Conservation (phyloP, 805 yeast genomes). For the Lipomyces japonicus region DNA sequence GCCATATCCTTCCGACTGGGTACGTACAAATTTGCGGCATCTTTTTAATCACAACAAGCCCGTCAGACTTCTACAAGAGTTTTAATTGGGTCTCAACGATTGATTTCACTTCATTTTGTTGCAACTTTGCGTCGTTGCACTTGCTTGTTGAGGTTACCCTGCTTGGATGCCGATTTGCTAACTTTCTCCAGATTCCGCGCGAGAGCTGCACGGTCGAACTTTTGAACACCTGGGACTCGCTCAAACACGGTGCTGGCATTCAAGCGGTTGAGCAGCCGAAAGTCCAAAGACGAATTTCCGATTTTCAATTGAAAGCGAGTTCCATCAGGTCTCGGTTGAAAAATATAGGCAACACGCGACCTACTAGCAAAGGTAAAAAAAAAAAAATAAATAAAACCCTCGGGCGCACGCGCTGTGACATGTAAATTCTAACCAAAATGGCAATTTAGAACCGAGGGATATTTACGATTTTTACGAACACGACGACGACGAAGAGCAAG, state of each 20-base stretch:
- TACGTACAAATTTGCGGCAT: neutral
- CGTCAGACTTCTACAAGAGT: neutral
- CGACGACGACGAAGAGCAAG: no score
- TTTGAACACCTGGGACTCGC: constrained; percentile 4
- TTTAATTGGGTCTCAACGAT: neutral
- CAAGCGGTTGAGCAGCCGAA: neutral
- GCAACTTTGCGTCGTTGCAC: neutral
- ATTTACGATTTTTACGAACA: no score
- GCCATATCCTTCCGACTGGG: constrained; percentile 14
- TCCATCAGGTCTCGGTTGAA: constrained; percentile 1
- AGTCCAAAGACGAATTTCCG: no score
- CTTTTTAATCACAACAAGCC: neutral
- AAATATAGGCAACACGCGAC: neutral
- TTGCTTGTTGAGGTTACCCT: neutral
- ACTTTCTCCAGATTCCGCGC: constrained; percentile 3
- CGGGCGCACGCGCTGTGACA: neutral
- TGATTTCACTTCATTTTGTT: neutral
- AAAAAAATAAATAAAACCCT: neutral
- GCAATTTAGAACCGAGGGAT: no score
- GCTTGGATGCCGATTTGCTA: neutral
- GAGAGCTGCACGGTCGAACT: constrained; percentile 4
- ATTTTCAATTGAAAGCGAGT: neutral
- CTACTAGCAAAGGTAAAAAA: neutral
- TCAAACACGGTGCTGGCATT: neutral
- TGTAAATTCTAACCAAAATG: no score